Evolutionary conservation across 768 basidiomycete genomes (phyloP).

Genomic region (Agaricus blazei): DNA sequence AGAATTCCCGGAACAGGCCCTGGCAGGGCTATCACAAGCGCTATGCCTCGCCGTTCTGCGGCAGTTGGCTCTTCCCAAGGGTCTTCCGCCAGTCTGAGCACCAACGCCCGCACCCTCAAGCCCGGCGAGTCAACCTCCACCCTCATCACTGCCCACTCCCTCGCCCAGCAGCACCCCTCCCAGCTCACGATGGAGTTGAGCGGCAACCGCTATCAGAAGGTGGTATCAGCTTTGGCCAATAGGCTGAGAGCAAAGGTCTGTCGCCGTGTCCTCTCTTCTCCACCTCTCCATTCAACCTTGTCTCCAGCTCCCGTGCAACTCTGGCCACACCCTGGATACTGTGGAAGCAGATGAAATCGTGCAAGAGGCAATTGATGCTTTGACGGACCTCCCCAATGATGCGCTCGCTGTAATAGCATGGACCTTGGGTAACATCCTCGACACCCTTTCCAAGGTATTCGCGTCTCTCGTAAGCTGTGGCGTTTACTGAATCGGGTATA

Average conservation of each 20-base stretch:
- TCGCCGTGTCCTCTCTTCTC: conserved; percentile 4
- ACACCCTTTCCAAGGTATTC: conserved; percentile 69
- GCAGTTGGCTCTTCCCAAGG: conserved; percentile 34
- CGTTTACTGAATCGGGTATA: conserved; percentile 6
- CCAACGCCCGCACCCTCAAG: neutral
- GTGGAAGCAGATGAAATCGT: conserved; percentile 75
- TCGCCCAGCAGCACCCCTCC: conserved; percentile 24
- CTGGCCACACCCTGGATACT: conserved; percentile 66
- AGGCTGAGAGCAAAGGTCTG: conserved; percentile 77
- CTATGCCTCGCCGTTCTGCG: conserved; percentile 59
- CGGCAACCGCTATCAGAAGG: conserved; percentile 72
- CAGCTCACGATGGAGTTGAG: conserved; percentile 13
- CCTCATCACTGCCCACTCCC: neutral
- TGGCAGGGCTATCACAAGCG: neutral
- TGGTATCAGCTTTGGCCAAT: conserved; percentile 74
- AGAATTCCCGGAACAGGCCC: conserved; percentile 1
- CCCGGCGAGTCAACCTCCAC: neutral
- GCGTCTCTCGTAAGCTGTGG: neutral
- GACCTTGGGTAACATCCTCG: conserved; percentile 71
- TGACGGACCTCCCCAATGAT: conserved; percentile 75
- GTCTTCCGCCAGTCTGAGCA: conserved; percentile 17
- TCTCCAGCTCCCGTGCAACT: conserved; percentile 76
- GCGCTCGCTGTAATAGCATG: conserved; percentile 78
- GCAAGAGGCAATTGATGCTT: conserved; percentile 69
- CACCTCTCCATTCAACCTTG: neutral